Evolutionary conservation across 805 yeast genomes (phyloP), one percentile per base, ranked within the genome.

Genomic region (Candida broadrunensis): DNA sequence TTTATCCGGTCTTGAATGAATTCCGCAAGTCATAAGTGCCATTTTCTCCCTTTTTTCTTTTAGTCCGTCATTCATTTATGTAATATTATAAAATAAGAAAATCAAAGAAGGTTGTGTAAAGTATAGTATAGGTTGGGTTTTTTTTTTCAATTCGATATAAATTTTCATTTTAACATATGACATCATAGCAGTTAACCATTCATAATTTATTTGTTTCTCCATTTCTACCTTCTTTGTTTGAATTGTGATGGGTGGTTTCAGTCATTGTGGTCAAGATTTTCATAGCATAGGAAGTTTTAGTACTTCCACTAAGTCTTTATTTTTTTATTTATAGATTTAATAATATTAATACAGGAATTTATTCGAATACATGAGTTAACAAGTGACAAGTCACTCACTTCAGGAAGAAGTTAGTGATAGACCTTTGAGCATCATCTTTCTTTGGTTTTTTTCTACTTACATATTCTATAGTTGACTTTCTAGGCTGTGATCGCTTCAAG

Each of bases 1-100:
- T 93, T 38, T 93, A 91, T 66, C 99, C 99, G 37, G 99, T 93
- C 66, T 76, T 93, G 75, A 90, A 95, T 72, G 98, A 93, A 75
- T 93, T 91, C 73, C 83, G 98, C 64, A 93, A 93, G 66, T 78
- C 79, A 42, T 81, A 58, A 46, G 23, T n/a, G n/a, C n/a, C n/a
- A n/a, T n/a, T n/a, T n/a, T n/a, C n/a, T n/a, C n/a, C n/a, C n/a
- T n/a, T n/a, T 11, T 25, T 25, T 7, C 24, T 21, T 25, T 25
- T 25, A 29, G n/a, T 15, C 7, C 7, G 7, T 25, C 29, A 25
- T 25, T 25, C 14, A 25, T 9, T 8, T 25, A 9, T 12, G 13
- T 25, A 5, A 13, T 25, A 25, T 25, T 25, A 21, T 21, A 21
- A 7, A 6, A 26, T 11, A 26, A 7, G n/a, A 7, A 29, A 29